phyloP scores from a whole-genome alignment of 257 asterid genomes.

The Jasminum sambac region DNA sequence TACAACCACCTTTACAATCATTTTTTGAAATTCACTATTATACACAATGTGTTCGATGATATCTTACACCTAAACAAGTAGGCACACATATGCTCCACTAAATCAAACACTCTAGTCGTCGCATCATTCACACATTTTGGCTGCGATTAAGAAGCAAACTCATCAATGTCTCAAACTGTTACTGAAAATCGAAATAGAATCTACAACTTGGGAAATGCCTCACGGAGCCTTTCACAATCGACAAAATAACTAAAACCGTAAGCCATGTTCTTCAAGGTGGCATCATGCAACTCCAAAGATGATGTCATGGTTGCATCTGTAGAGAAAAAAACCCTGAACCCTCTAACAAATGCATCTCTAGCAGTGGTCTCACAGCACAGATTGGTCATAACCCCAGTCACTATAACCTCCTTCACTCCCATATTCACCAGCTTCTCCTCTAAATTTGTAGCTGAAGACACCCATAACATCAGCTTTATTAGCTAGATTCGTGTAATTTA shows the following conservation, averaged over 20 bases:
- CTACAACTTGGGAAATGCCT: conserved; percentile 41
- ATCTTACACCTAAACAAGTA: too few species aligned
- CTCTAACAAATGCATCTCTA: conserved; percentile 72
- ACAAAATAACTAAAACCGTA: conserved; percentile 73
- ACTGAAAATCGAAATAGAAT: neutral
- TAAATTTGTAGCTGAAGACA: conserved; percentile 50
- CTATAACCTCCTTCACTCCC: conserved; percentile 70
- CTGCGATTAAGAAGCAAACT: neutral
- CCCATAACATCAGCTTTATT: neutral
- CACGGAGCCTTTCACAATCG: conserved; percentile 44
- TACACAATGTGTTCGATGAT: too few species aligned
- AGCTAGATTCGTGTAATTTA: neutral
- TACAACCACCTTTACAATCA: too few species aligned
- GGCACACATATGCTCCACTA: neutral
- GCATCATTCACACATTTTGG: neutral
- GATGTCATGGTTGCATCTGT: conserved; percentile 74
- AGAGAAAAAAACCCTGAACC: conserved; percentile 71
- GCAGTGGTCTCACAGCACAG: conserved; percentile 80
- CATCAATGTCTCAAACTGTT: neutral
- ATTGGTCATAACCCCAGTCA: conserved; percentile 78
- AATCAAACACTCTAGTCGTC: neutral
- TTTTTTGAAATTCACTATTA: too few species aligned
- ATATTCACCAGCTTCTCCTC: conserved; percentile 56
- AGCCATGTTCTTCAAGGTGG: conserved; percentile 75
- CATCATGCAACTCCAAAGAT: conserved; percentile 60